Conservation (phyloP, 345 rosid species). For the Sisymbrium altissimum region DNA sequence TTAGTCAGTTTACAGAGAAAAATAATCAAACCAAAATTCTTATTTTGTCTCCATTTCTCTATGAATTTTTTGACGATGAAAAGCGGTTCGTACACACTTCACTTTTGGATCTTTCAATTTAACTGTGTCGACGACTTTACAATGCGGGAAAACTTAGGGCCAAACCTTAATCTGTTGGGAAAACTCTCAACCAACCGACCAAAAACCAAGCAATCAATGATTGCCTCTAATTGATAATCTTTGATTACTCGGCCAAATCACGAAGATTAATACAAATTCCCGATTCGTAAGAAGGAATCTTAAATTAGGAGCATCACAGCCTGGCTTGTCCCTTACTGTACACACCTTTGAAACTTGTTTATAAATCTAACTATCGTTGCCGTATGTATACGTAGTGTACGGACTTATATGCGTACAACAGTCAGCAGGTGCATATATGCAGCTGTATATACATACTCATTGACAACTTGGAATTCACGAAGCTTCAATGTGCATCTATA, state of each 20-base stretch:
- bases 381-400: constrained; percentile 1
- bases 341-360: neutral
- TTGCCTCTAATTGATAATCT: neutral
- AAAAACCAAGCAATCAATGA: constrained; percentile 15
- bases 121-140: neutral
- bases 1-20: neutral
- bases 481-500: neutral
- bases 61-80: neutral
- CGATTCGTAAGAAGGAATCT: constrained; percentile 13
- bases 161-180: neutral
- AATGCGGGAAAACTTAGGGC: neutral
- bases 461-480: neutral
- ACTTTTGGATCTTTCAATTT: neutral
- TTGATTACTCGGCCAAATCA: constrained; percentile 1
- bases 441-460: neutral
- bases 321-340: constrained; percentile 25
- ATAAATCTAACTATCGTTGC: neutral
- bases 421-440: neutral
- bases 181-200: constrained; percentile 18
- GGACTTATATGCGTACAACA: neutral
- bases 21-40: neutral
- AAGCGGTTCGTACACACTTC: neutral
- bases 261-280: neutral
- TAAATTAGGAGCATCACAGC: constrained; percentile 21
- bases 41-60: neutral